A percentile compares a stretch with the other conserved stretches of the same genome.
Evolutionary conservation across 2,329 filamentous ascomycete genomes (phyloP).

Genomic region (Sporothrix variecibatus): DNA sequence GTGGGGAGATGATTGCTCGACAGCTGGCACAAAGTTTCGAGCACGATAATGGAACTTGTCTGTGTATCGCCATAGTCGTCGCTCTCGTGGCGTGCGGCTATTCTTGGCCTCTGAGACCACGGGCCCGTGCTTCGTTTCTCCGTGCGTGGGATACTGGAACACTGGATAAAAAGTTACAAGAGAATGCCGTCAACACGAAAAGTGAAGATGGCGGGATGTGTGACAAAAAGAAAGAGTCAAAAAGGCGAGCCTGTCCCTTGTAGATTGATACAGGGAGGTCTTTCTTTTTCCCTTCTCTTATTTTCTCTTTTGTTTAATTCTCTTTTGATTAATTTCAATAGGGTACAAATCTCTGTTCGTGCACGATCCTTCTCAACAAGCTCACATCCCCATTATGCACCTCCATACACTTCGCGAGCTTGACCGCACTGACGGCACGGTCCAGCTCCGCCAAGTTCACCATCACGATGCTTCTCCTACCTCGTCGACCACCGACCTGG

Average conservation of each 20-base stretch:
- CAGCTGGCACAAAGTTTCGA: not conserved
- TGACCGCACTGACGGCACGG: conserved; percentile 48
- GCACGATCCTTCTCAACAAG: no score
- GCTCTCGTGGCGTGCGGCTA: not conserved
- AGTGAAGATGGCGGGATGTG: not conserved
- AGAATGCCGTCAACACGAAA: not conserved
- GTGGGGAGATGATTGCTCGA: not conserved
- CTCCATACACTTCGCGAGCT: conserved; percentile 36
- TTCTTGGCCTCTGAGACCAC: not conserved
- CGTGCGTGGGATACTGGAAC: not conserved
- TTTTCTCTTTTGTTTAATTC: not conserved
- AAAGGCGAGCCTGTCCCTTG: not conserved
- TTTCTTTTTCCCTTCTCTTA: not conserved
- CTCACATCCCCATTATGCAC: conserved; percentile 16
- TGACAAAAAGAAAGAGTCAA: not conserved
- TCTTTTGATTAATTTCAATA: not conserved
- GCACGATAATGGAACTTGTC: not conserved
- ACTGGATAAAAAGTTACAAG: not conserved
- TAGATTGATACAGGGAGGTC: not conserved
- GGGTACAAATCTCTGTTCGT: no score
- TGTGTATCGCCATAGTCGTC: not conserved
- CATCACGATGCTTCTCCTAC: not conserved
- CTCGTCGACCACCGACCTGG: conserved; percentile 31
- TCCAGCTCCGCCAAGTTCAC: conserved; percentile 39
- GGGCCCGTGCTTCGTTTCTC: no score